phyloP scores from a whole-genome alignment of 768 basidiomycete genomes.

The Amanita exitialis region DNA sequence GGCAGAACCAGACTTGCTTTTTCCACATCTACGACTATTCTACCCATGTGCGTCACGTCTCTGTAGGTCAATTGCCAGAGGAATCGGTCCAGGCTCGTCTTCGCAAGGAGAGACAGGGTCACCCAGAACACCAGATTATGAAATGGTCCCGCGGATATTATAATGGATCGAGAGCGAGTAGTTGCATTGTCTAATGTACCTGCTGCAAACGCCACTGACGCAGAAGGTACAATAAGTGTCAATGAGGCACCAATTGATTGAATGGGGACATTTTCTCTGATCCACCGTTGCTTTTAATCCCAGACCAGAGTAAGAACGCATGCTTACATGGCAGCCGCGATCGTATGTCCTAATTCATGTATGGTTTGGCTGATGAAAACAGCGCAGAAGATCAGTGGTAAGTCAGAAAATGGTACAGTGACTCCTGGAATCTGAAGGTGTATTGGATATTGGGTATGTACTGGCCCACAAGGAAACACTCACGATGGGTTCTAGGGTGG shows the following conservation, averaged over 20 bases:
- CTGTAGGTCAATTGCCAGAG: constrained; percentile 35
- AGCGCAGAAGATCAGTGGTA: constrained; percentile 54
- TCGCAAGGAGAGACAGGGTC: constrained; percentile 28
- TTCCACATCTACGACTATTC: constrained; percentile 45
- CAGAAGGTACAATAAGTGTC: constrained; percentile 57
- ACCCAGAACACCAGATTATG: constrained; percentile 64
- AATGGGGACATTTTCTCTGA: constrained; percentile 58
- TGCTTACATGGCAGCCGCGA: constrained; percentile 65
- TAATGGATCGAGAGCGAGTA: constrained; percentile 38
- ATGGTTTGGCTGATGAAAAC: constrained; percentile 58
- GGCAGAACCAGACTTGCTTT: constrained; percentile 27
- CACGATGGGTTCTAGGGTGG: constrained; percentile 23
- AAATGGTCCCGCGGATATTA: constrained; percentile 67
- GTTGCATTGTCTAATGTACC: constrained; percentile 27
- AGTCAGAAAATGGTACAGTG: constrained; percentile 65
- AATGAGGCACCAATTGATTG: constrained; percentile 52
- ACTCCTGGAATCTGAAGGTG: constrained; percentile 64
- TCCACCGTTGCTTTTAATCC: not conserved
- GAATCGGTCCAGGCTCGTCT: constrained; percentile 19
- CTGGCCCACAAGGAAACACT: constrained; percentile 6
- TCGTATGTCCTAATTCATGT: constrained; percentile 75
- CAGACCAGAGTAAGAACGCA: not conserved
- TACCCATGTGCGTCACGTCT: constrained; percentile 41
- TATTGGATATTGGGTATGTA: constrained; percentile 1
- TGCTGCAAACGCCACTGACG: constrained; percentile 57